Evolutionary conservation across 2,329 filamentous ascomycete species (phyloP).

Genomic region (Graphilbum sp.): DNA sequence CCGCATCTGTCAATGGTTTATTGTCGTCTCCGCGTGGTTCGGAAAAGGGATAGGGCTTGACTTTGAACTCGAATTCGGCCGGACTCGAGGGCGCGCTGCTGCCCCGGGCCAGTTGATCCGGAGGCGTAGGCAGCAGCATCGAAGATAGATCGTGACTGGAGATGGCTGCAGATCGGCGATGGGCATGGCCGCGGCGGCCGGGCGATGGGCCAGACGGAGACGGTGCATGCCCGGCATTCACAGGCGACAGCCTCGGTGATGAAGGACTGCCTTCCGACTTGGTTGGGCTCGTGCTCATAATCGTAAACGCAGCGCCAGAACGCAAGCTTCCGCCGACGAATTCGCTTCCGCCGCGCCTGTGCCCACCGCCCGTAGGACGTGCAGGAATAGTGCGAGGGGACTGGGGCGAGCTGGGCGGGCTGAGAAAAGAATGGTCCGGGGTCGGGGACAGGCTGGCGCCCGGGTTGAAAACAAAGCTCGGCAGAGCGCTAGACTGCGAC

Average conservation of each 20-base stretch:
- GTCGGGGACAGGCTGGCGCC: conserved; percentile 14
- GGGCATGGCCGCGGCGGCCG: conserved; percentile 53
- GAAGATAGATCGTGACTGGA: conserved; percentile 67
- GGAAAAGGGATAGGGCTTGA: not conserved
- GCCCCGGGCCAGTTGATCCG: conserved; percentile 32
- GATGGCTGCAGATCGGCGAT: conserved; percentile 67
- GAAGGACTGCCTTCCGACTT: conserved; percentile 43
- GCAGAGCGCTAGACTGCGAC: conserved; percentile 26
- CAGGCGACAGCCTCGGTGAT: conserved; percentile 30
- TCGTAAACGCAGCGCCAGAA: conserved; percentile 38
- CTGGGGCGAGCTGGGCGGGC: conserved; percentile 37
- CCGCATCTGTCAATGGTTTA: too few relatives aligned
- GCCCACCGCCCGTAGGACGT: conserved; percentile 49
- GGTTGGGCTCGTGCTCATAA: conserved; percentile 54
- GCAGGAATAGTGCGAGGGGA: conserved; percentile 32
- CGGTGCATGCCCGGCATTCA: not conserved
- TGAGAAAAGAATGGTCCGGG: conserved; percentile 26
- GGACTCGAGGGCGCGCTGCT: conserved; percentile 52
- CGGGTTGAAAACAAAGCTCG: conserved; percentile 37
- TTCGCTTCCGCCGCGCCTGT: conserved; percentile 70
- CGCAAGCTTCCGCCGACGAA: conserved; percentile 63
- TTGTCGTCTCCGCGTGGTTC: too few relatives aligned
- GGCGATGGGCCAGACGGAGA: conserved; percentile 10
- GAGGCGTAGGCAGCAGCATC: conserved; percentile 44
- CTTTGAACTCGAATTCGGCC: conserved; percentile 23